A percentile compares a stretch with the other conserved stretches of the same genome.
phyloP scores from a whole-genome alignment of 768 basidiomycete species.

The Boletus patriciae region DNA sequence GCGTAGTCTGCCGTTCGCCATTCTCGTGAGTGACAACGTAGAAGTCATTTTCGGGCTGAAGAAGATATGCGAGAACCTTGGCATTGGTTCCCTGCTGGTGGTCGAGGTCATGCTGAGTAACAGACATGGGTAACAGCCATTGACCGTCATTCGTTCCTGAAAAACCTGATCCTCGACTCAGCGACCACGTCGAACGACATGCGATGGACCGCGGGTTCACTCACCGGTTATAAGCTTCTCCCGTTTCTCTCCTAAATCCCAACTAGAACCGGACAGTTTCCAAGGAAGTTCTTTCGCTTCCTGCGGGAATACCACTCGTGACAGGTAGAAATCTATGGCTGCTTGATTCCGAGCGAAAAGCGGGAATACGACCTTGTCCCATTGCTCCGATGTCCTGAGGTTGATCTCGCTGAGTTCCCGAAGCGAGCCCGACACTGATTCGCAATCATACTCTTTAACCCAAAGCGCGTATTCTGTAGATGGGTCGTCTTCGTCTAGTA shows the following conservation, averaged over 20 bases:
- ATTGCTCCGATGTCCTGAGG: constrained; percentile 5
- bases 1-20: not conserved
- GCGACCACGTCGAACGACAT: not conserved
- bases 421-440: not conserved
- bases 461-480: not conserved
- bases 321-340: constrained; percentile 17
- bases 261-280: constrained; percentile 31
- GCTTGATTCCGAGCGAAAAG: constrained; percentile 2
- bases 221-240: constrained; percentile 8
- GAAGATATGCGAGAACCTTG: constrained; percentile 28
- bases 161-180: constrained; percentile 26
- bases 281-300: constrained; percentile 32
- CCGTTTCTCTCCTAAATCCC: constrained; percentile 37
- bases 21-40: constrained; percentile 6
- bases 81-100: constrained; percentile 44
- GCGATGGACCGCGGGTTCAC: not conserved
- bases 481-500: constrained; percentile 5
- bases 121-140: constrained; percentile 37
- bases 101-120: constrained; percentile 26
- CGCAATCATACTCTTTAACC: not conserved
- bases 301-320: constrained; percentile 35
- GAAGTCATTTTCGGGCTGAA: constrained; percentile 21
- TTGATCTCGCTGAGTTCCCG: not conserved
- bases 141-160: constrained; percentile 41
- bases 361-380: not conserved